Evolutionary conservation across 768 basidiomycete genomes (phyloP).

Genomic region (Lentinula guzmanii): DNA sequence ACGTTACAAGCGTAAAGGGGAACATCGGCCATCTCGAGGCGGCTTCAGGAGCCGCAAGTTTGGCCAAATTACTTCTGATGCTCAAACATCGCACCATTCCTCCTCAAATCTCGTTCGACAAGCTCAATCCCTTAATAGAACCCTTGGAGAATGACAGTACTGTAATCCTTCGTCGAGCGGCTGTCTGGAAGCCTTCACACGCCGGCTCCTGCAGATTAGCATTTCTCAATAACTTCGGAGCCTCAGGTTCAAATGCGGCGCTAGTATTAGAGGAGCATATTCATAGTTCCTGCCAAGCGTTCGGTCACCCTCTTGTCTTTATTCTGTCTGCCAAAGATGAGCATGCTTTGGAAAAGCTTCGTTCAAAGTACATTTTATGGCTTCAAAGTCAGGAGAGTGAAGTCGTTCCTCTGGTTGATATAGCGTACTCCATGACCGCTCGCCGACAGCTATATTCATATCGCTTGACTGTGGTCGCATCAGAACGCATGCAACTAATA

Average conservation of each 20-base stretch:
- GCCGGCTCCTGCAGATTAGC: constrained; percentile 39
- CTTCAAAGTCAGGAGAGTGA: constrained; percentile 26
- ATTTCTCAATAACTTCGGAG: constrained; percentile 71
- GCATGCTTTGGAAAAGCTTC: constrained; percentile 39
- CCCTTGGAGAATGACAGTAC: constrained; percentile 41
- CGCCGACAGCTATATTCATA: constrained; percentile 51
- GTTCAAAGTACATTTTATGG: constrained; percentile 40
- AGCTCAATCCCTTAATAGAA: constrained; percentile 51
- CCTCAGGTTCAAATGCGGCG: constrained; percentile 64
- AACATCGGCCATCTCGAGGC: constrained; percentile 76
- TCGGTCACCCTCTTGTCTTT: constrained; percentile 32
- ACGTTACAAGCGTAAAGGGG: constrained; percentile 65
- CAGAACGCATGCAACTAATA: constrained; percentile 37
- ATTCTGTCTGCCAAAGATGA: constrained; percentile 59
- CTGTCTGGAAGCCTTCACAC: constrained; percentile 37
- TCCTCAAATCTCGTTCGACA: constrained; percentile 49
- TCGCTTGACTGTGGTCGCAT: constrained; percentile 45
- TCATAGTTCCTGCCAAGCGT: background rate
- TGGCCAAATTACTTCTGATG: constrained; percentile 72
- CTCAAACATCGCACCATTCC: constrained; percentile 51
- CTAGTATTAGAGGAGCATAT: constrained; percentile 53
- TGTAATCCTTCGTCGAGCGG: constrained; percentile 28
- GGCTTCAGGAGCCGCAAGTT: constrained; percentile 65
- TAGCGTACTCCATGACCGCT: constrained; percentile 65
- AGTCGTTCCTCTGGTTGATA: constrained; percentile 31